A percentile compares a stretch with the other conserved stretches of the same genome.
phyloP scores from a whole-genome alignment of 1,139 yeast genomes.

The Debaryomyces fabryi region DNA sequence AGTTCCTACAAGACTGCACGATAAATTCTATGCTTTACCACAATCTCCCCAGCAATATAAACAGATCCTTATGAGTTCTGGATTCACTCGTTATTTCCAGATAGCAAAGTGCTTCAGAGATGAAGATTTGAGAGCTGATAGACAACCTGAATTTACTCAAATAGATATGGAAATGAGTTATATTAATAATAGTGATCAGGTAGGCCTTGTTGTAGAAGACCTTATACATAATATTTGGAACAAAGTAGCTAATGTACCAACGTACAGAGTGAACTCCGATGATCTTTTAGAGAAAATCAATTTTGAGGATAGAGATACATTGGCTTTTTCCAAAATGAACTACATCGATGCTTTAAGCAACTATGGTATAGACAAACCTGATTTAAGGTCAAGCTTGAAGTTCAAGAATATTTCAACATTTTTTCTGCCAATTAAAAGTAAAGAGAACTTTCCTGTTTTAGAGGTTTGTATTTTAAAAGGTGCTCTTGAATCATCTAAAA shows the following conservation, averaged over 20 bases:
- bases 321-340: conserved; percentile 48
- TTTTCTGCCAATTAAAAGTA: conserved; percentile 35
- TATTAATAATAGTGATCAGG: conserved; percentile 65
- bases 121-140: conserved; percentile 89
- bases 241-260: conserved; percentile 40
- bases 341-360: conserved; percentile 69
- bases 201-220: conserved; percentile 63
- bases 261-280: conserved; percentile 34
- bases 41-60: conserved; percentile 98
- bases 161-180: conserved; percentile 93
- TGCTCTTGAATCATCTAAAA: conserved; percentile 38
- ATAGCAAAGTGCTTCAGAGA: conserved; percentile 94
- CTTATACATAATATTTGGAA: conserved; percentile 62
- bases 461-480: conserved; percentile 69
- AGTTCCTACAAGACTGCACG: conserved; percentile 78
- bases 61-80: conserved; percentile 92
- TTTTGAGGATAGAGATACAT: conserved; percentile 19
- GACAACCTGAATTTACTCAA: conserved; percentile 98
- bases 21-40: conserved; percentile 82
- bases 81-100: conserved; percentile 83
- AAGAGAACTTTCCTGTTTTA: conserved; percentile 58
- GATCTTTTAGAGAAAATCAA: conserved; percentile 27
- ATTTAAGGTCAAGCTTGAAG: conserved; percentile 63
- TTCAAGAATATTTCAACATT: conserved; percentile 51
- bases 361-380: conserved; percentile 96